Evolutionary conservation across 495 filamentous ascomycete species (phyloP).

Genomic region (Trypethelium eluteriae): DNA sequence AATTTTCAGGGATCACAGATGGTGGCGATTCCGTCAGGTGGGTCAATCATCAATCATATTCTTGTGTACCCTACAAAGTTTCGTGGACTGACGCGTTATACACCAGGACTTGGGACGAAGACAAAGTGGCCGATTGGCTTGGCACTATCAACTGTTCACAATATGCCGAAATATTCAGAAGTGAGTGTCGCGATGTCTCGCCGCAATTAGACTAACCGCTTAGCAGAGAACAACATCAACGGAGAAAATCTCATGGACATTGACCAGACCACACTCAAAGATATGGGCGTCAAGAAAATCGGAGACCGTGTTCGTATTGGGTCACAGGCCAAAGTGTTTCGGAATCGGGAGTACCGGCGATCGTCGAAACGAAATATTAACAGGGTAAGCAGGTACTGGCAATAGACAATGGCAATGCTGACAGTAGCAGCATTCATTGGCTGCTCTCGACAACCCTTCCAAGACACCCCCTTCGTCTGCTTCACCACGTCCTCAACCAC

Average conservation of each 20-base stretch:
- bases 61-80: not conserved
- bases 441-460: constrained; percentile 51
- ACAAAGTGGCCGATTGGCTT: constrained; percentile 82
- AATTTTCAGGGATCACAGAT: constrained; percentile 58
- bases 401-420: constrained; percentile 21
- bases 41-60: constrained; percentile 18
- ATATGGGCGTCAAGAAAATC: constrained; percentile 97
- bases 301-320: constrained; percentile 93
- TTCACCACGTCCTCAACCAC: constrained; percentile 54
- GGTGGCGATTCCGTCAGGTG: constrained; percentile 55
- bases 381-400: constrained; percentile 51
- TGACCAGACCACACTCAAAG: constrained; percentile 90
- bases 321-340: constrained; percentile 80
- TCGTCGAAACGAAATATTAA: constrained; percentile 66
- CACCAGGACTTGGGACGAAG: constrained; percentile 76
- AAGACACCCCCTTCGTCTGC: constrained; percentile 59
- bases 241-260: constrained; percentile 94
- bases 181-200: constrained; percentile 34
- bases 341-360: constrained; percentile 75
- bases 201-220: constrained; percentile 14
- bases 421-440: constrained; percentile 58
- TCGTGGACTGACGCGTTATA: not conserved
- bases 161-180: constrained; percentile 84
- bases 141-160: constrained; percentile 82
- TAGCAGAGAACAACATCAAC: constrained; percentile 79